Base-by-base conservation (phyloP, 2,329 filamentous ascomycete species). In the Cercospora canescens region DNA sequence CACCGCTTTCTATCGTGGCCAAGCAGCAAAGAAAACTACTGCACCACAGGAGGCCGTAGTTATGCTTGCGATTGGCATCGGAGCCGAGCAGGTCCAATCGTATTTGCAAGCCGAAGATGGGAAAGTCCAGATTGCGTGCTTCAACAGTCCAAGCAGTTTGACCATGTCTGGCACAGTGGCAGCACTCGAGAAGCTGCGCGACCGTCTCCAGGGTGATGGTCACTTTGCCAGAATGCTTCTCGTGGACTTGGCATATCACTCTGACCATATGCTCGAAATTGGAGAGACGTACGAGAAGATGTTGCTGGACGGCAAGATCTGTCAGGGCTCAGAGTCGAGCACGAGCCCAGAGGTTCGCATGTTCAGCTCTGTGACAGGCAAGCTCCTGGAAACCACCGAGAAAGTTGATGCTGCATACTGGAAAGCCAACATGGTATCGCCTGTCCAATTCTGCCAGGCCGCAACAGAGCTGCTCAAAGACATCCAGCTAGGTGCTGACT, bases 171-270 rank as follows among this genome's bases (percentile, higher is more conserved):
- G 83, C 0, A 35, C 32, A 35, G 32, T 35, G 2, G 32, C 32
- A 35, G 32, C 32, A 35, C 12, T 35, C 8, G 32, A 35, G 32
- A 35, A 39, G 35, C 35, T 39, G 9, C 35, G 35, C 14, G 8
- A 39, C 16, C 35, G 35, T 39, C 35, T 39, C 14, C 35, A 39
- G 35, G 35, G 11, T 52, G 48, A 52, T 24, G n/a, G 26, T n/a
- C 21, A 26, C 16, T 52, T 84, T 65, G 74, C 72, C 5, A 73
- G 79, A 2, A 62, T 73, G 16, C 76, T 84, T 1, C 74, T 77
- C 24, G 79, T 83, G 5, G 76, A 79, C 21, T 76, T 71, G 8
- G 81, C 81, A 0, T 83, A 82, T 50, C 81, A 83, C 62, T 81
- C 79, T 0, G 76, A 78, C 48, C 80, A 82, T 30, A 69, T 72